phyloP scores from a whole-genome alignment of 1,284 basidiomycete species.

The Trametes hirsuta region DNA sequence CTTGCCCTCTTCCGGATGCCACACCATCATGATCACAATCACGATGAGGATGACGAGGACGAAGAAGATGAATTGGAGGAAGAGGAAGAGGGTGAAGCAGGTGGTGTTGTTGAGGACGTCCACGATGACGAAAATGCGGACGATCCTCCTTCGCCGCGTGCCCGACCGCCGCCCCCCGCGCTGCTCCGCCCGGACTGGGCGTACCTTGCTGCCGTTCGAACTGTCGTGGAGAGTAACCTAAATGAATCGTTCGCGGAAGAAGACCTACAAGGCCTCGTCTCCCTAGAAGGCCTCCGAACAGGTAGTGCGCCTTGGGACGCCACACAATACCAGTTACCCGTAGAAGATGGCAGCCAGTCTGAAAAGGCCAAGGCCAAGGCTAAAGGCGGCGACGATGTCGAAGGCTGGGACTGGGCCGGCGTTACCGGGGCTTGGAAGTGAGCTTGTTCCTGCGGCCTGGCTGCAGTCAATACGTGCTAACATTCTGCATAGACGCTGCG shows the following conservation, averaged over 20 bases:
- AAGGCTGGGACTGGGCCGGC: conserved; percentile 66
- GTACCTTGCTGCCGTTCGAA: conserved; percentile 32
- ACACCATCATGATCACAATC: not conserved
- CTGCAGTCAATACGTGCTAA: not conserved
- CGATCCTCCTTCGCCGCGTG: not conserved
- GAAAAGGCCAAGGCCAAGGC: conserved; percentile 18
- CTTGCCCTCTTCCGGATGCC: conserved; percentile 15
- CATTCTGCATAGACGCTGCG: conserved; percentile 37
- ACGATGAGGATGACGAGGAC: not conserved
- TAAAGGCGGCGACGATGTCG: conserved; percentile 12
- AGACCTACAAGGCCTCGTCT: conserved; percentile 41
- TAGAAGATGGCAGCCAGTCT: not conserved
- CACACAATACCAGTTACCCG: conserved; percentile 3
- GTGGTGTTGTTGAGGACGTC: not conserved
- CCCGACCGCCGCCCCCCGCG: conserved; percentile 14
- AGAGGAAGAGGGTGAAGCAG: not conserved
- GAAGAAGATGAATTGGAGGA: not conserved
- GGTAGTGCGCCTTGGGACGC: conserved; percentile 43
- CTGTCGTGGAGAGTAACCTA: conserved; percentile 30
- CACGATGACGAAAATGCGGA: not conserved
- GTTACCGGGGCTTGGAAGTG: conserved; percentile 56
- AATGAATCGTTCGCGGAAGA: conserved; percentile 15
- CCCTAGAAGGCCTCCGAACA: conserved; percentile 45
- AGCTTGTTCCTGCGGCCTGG: not conserved
- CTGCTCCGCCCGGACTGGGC: conserved; percentile 33